These are phyloP conservation scores for Suillus decipiens DNA, from an alignment of 768 basidiomycete species.

Conservation along the genomic window DNA sequence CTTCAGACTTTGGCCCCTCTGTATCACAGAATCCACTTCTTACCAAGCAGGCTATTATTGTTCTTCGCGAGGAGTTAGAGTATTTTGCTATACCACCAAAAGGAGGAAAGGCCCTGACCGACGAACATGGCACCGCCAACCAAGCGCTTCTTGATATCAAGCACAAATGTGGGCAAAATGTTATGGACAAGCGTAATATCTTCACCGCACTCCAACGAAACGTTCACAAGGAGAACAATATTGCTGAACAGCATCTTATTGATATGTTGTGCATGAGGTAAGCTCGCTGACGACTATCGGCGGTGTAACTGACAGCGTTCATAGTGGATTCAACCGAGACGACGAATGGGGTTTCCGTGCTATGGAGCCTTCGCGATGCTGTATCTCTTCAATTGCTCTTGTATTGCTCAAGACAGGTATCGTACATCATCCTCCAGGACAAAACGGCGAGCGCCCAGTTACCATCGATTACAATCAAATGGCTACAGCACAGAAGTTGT, in stretches of 20 bases:
- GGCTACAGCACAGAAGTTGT: constrained; percentile 94
- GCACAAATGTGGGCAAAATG: constrained; percentile 79
- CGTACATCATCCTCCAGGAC: constrained; percentile 55
- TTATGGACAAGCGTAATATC: constrained; percentile 89
- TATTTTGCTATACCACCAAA: constrained; percentile 95
- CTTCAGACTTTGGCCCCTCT: constrained; percentile 60
- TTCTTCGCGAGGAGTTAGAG: constrained; percentile 96
- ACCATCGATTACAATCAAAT: constrained; percentile 91
- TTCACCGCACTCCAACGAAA: constrained; percentile 98
- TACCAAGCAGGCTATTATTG: constrained; percentile 97
- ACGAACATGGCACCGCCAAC: constrained; percentile 81
- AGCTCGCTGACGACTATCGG: constrained; percentile 16
- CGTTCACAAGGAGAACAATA: constrained; percentile 98
- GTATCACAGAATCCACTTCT: constrained; percentile 88
- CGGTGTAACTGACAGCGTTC: constrained; percentile 16
- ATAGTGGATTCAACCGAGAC: constrained; percentile 90
- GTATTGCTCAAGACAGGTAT: constrained; percentile 98
- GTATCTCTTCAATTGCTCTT: constrained; percentile 97
- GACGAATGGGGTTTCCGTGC: constrained; percentile 98
- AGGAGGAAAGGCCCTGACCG: constrained; percentile 59
- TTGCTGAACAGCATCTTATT: constrained; percentile 98
- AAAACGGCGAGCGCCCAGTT: constrained; percentile 67
- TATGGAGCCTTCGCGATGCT: constrained; percentile 92
- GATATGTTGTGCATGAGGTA: constrained; percentile 99
- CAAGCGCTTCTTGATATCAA: constrained; percentile 78